Percentiles rank a stretch among this genome's conserved stretches.
phyloP scores from a whole-genome alignment of 257 asterid genomes.

The Solanum bulbocastanum region DNA sequence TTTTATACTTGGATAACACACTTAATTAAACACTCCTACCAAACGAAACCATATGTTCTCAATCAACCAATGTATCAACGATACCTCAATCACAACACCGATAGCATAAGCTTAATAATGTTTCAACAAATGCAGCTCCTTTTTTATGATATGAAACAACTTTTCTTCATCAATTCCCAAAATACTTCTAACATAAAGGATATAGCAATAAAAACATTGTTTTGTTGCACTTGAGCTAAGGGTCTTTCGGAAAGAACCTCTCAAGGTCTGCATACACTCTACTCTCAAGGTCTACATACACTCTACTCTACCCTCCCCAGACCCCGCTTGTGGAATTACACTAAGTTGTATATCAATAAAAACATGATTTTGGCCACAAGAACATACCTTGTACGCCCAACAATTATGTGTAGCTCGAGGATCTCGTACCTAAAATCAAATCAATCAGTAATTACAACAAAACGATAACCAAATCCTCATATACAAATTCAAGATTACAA shows the following conservation, averaged over 20 bases:
- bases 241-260: no score
- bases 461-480: neutral
- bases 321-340: neutral
- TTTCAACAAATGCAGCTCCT: neutral
- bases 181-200: neutral
- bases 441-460: neutral
- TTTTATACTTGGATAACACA: neutral
- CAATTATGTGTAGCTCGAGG: conserved; percentile 91
- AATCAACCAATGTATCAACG: neutral
- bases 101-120: neutral
- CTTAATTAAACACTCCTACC: neutral
- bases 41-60: neutral
- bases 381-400: conserved; percentile 91
- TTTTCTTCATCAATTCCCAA: neutral
- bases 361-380: neutral
- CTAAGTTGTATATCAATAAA: neutral
- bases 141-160: neutral
- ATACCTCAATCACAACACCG: neutral
- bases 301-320: neutral
- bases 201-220: neutral
- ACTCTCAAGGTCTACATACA: no score
- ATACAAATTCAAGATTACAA: neutral
- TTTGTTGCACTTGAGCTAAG: neutral
- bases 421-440: conserved; percentile 52
- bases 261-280: neutral